Conservation (phyloP, 345 rosid genomes). For the Lepidium africanum region DNA sequence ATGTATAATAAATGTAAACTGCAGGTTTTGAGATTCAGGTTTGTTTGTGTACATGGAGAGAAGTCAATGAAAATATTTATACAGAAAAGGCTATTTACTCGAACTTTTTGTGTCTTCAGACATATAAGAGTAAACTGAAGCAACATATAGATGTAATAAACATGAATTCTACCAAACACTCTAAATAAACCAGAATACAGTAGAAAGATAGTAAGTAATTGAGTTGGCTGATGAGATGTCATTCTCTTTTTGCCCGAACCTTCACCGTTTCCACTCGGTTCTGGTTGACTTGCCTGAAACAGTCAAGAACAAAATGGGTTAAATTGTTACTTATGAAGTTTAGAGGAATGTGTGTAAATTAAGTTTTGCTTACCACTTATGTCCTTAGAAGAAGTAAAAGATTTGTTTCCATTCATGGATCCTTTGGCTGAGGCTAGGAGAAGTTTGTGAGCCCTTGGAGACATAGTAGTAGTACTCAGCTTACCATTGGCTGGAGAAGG, state of each 20-base stretch:
- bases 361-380: slow-evolving; percentile 36
- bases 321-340: not conserved
- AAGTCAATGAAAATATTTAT: not conserved
- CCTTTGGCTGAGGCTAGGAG: slow-evolving; percentile 54
- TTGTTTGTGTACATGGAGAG: slow-evolving; percentile 1
- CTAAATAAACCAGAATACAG: slow-evolving; percentile 17
- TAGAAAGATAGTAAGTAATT: slow-evolving; percentile 2
- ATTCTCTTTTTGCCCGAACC: slow-evolving; percentile 5
- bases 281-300: slow-evolving; percentile 52
- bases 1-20: slow-evolving; percentile 4
- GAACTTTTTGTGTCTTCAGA: slow-evolving; percentile 9
- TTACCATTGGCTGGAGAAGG: slow-evolving; percentile 47
- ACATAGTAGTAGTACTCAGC: slow-evolving; percentile 35
- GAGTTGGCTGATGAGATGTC: not conserved
- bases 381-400: slow-evolving; percentile 53
- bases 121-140: slow-evolving; percentile 16
- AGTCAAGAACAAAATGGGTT: not conserved
- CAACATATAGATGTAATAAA: slow-evolving; percentile 6
- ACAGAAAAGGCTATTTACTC: slow-evolving; percentile 23
- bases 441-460: slow-evolving; percentile 50
- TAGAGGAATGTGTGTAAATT: not conserved
- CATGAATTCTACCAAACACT: slow-evolving; percentile 10
- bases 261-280: slow-evolving; percentile 81
- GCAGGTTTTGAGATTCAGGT: slow-evolving; percentile 2
- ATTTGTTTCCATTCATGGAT: slow-evolving; percentile 39